A percentile compares a stretch with the other conserved stretches of the same genome.
phyloP scores from a whole-genome alignment of 2,329 filamentous ascomycete species.

The Botrytis tulipae region DNA sequence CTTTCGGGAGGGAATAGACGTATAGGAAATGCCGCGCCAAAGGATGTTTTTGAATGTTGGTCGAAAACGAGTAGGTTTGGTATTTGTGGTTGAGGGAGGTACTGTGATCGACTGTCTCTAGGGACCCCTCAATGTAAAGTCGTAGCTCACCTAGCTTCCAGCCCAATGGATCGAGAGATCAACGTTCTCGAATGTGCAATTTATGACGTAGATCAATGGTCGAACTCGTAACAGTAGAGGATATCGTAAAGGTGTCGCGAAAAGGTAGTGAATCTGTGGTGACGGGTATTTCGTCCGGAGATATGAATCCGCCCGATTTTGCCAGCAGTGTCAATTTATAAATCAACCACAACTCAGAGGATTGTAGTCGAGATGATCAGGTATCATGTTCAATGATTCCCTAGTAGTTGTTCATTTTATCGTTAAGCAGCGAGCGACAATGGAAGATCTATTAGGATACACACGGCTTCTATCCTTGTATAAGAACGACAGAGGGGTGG shows the following conservation, averaged over 20 bases:
- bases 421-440: neutral
- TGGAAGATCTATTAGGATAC: neutral
- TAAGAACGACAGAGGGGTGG: neutral
- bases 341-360: constrained; percentile 15
- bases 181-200: neutral
- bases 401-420: constrained; percentile 1
- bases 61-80: neutral
- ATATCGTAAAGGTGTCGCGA: neutral
- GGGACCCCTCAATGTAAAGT: neutral
- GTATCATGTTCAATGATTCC: constrained; percentile 17
- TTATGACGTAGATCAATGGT: neutral
- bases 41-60: neutral
- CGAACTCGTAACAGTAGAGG: neutral
- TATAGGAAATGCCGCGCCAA: neutral
- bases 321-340: neutral
- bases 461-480: neutral
- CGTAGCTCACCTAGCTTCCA: neutral
- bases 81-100: neutral
- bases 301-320: neutral
- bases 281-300: neutral
- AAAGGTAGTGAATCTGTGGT: neutral
- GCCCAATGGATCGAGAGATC: neutral
- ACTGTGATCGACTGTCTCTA: neutral
- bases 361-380: neutral
- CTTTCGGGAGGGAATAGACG: too few relatives aligned